phyloP scores from a whole-genome alignment of 495 filamentous ascomycete species.

The Peziza echinospora region DNA sequence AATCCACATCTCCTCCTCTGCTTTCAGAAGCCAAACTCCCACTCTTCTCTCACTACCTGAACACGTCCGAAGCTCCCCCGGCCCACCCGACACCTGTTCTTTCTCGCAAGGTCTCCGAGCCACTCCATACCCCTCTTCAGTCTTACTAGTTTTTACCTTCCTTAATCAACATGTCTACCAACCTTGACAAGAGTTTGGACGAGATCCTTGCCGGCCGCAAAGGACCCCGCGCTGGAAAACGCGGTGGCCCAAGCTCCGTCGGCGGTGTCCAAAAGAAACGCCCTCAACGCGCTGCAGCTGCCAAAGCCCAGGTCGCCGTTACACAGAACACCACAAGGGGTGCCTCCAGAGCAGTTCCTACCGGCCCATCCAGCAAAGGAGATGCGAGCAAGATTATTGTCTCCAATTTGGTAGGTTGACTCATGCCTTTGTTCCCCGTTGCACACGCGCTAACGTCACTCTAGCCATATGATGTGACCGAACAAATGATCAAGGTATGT shows the following conservation, averaged over 20 bases:
- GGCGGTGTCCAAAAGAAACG: slow-evolving; percentile 65
- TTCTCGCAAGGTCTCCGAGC: no score
- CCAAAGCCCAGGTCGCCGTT: slow-evolving; percentile 16
- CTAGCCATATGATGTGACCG: slow-evolving; percentile 83
- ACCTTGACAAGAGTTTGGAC: slow-evolving; percentile 87
- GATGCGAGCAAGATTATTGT: slow-evolving; percentile 90
- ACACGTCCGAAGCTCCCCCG: no score
- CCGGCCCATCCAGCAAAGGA: slow-evolving; percentile 31
- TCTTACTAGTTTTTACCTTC: no score
- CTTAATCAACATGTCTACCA: slow-evolving; percentile 75
- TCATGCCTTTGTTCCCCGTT: background rate
- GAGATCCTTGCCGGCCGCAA: slow-evolving; percentile 69
- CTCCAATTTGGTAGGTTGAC: slow-evolving; percentile 67
- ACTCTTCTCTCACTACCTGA: no score
- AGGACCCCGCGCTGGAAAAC: slow-evolving; percentile 30
- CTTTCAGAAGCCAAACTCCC: no score
- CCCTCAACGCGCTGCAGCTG: slow-evolving; percentile 15
- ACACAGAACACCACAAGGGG: slow-evolving; percentile 38
- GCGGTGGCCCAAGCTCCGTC: slow-evolving; percentile 33
- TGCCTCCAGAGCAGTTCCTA: slow-evolving; percentile 40
- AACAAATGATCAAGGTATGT: slow-evolving; percentile 99
- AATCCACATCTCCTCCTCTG: no score
- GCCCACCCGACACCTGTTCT: no score
- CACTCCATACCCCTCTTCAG: no score
- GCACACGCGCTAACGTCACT: slow-evolving; percentile 11